Base-by-base conservation (phyloP, 2,329 filamentous ascomycete species). In the Diaporthe ampelina region DNA sequence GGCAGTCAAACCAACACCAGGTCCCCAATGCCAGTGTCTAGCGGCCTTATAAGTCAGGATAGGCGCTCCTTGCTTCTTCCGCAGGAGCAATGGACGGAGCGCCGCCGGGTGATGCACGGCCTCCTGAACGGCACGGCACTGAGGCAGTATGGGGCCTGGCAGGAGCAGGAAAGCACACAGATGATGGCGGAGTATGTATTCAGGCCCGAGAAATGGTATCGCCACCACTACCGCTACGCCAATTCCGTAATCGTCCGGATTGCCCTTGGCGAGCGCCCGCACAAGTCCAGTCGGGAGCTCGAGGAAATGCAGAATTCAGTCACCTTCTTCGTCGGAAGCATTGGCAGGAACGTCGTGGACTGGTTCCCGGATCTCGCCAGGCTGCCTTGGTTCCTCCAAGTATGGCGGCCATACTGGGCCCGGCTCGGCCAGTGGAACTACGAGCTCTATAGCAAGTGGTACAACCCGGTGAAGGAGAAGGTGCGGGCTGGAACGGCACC, bases 191-290 rank as follows among this genome's bases (percentile, higher is more conserved):
- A 80, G 70, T 84, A 83, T 73, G 73, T 83, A 1, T 72, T 77
- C 26, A 75, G 82, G 52, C 84, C 84, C 1, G 21, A 78, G 21
- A 57, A 73, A 8, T 86, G 84, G 84, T 85, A 82, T 70, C 74
- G 76, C 8, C 83, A 85, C 70, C 82, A 85, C 72, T 84, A 83
- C 75, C 82, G 83, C n/a, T 86, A 84, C 76, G 79, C 83, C 19
- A 83, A 82, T 73, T 81, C 81, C 0, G 81, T 85, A 21, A 78
- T 85, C 19, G 78, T 83, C 76, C 80, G 81, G 15, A 82, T 85
- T 59, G 80, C 79, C 13, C 77, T 83, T 5, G 82, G 81, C 6
- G 79, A 83, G 68, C 78, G 79, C n/a, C 76, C 81, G 2, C 56
- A 67, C 45, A 83, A 82, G 74, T 79, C 81, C 8, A 77, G 75